These are phyloP conservation scores for Draba incana DNA, from an alignment of 345 rosid species.

Conservation along the genomic window DNA sequence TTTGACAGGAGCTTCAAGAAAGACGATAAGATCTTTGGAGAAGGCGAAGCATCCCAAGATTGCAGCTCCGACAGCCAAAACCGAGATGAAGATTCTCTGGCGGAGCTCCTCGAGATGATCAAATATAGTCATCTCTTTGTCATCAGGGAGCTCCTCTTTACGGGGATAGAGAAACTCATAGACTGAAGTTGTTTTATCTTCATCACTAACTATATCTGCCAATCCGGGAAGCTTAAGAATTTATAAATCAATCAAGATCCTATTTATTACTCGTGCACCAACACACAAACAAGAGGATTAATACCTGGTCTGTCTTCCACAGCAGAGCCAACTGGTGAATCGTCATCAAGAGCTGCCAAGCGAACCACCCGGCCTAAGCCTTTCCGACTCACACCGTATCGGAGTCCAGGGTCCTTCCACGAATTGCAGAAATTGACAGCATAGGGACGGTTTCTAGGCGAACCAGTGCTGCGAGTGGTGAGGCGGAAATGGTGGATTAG, in stretches of 20 bases:
- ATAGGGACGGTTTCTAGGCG: conserved; percentile 33
- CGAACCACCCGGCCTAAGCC: conserved; percentile 35
- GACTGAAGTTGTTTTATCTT: conserved; percentile 48
- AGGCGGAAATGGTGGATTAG: conserved; percentile 60
- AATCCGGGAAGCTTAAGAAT: conserved; percentile 5
- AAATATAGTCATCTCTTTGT: conserved; percentile 92
- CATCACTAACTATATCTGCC: conserved; percentile 14
- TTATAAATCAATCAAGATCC: background rate
- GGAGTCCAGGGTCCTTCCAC: conserved; percentile 38
- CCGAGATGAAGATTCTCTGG: conserved; percentile 83
- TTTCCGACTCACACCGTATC: conserved; percentile 37
- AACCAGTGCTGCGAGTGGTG: conserved; percentile 43
- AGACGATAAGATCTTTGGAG: conserved; percentile 78
- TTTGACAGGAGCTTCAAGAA: conserved; percentile 99
- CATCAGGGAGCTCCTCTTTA: conserved; percentile 94
- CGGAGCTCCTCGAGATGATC: conserved; percentile 98
- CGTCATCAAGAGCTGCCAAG: conserved; percentile 54
- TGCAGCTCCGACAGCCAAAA: conserved; percentile 91
- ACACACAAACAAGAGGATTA: no score
- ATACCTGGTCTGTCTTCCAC: conserved; percentile 76
- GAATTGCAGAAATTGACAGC: conserved; percentile 40
- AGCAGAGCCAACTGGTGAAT: conserved; percentile 50
- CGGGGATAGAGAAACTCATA: conserved; percentile 84
- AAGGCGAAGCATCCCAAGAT: conserved; percentile 91
- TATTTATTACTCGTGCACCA: no score